Base-by-base conservation (phyloP, 2,329 filamentous ascomycete genomes). In the Beauveria scarabaeidicola region DNA sequence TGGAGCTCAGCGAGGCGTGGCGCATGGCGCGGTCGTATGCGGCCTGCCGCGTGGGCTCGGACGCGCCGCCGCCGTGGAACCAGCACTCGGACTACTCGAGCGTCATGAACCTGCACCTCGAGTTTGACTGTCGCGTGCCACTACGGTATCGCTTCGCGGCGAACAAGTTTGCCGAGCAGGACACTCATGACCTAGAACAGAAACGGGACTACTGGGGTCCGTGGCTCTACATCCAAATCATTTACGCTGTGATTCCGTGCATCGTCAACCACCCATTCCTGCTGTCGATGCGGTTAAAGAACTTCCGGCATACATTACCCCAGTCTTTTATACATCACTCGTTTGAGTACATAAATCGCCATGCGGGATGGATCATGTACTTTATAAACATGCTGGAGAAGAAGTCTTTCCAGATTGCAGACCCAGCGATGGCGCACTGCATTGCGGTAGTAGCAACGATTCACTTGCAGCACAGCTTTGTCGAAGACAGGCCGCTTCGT, bases 261-360 rank as follows among this genome's bases (percentile, higher is more conserved):
- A 72, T 81, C 0, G 69, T 82, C 9, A 82, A 82, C 55, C 80
- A 82, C 61, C 80, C 80, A 0, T 73, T 82, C n/a, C 67, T 82
- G 2, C 66, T 82, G 4, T 81, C 79, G 0, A 69, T 81, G 41
- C 73, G 78, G n/a, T 70, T 82, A 3, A 74, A 77, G n/a, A 79
- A 76, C 38, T 80, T 81, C 63, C 75, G 77, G 40, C 75, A 75
- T 41, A 77, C 75, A 3, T 79, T 81, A 44, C 80, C 80, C 0
- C 78, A 82, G 54, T 77, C 80, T 1, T 82, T 82, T 21, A 72
- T 82, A 1, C 79, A 81, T 52, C 78, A 81, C 62, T 81, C 77
- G 0, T 78, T 77, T 13, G 79, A 81, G 58, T 69, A 78, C 27
- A 79, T 81, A 29, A 74, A 75, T 0, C 76, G 75, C 0, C 79